Evolutionary conservation across 1,139 yeast species (phyloP).

Genomic region (Candida tunisiensis): DNA sequence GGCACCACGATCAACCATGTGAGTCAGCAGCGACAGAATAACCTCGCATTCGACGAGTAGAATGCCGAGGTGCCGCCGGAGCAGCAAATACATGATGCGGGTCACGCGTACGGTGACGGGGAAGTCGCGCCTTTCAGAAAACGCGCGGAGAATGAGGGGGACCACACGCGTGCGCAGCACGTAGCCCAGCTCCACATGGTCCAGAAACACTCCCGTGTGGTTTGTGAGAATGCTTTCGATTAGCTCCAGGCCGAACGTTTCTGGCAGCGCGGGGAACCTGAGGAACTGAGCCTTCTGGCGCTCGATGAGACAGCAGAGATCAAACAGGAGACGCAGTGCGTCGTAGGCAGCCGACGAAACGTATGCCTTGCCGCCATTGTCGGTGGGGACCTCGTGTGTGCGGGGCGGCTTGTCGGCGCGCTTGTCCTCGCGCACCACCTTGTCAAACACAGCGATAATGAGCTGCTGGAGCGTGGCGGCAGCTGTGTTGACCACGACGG

Average conservation of each 20-base stretch:
- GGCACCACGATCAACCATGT: slow-evolving; percentile 33
- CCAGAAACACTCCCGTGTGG: slow-evolving; percentile 38
- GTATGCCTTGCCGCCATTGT: slow-evolving; percentile 25
- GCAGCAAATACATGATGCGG: slow-evolving; percentile 44
- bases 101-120: slow-evolving; percentile 58
- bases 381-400: slow-evolving; percentile 20
- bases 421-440: slow-evolving; percentile 27
- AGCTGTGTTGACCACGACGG: slow-evolving; percentile 81
- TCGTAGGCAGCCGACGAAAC: slow-evolving; percentile 46
- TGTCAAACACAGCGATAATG: slow-evolving; percentile 59
- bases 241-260: slow-evolving; percentile 62
- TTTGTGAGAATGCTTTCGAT: slow-evolving; percentile 51
- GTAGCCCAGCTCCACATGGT: slow-evolving; percentile 46
- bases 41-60: slow-evolving; percentile 70
- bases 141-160: slow-evolving; percentile 54
- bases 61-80: slow-evolving; percentile 41
- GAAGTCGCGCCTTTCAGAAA: slow-evolving; percentile 47
- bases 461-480: slow-evolving; percentile 85
- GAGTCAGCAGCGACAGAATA: slow-evolving; percentile 56
- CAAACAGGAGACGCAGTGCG: slow-evolving; percentile 50
- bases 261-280: slow-evolving; percentile 37
- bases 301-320: slow-evolving; percentile 54
- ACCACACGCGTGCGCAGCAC: slow-evolving; percentile 50
- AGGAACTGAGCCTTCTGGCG: slow-evolving; percentile 37
- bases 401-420: slow-evolving; percentile 12